Evolutionary conservation across 2,329 filamentous ascomycete genomes (phyloP), one percentile per base, ranked within the genome.

Genomic region (Knufia petricola): DNA sequence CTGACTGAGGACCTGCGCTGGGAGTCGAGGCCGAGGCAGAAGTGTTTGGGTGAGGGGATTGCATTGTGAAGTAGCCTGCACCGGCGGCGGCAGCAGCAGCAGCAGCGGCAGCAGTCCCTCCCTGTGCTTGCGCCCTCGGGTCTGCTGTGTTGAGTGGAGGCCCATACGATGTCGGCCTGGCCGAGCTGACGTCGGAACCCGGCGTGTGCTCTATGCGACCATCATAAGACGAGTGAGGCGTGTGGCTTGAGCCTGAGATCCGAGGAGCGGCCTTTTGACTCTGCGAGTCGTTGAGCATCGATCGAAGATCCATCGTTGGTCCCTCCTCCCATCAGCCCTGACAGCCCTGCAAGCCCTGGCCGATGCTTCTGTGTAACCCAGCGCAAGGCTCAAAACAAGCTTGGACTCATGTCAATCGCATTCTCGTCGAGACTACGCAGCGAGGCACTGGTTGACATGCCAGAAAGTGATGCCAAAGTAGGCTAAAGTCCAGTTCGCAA

Each of bases 251-350:
- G 17, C 15, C 37, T 3, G 30, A 4, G 3, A 48, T 19, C 47
- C 53, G 56, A 28, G 57, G 57, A 40, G 57, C 52, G 31, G 51
- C 53, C 46, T 48, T 49, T 34, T 51, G 52, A 17, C 48, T 28
- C 10, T 52, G 46, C n/a, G 55, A 53, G 36, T 58, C 57, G 49
- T 59, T 58, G 6, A 59, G 57, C 54, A 59, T 58, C 41, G 56
- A 57, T 52, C 55, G 57, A 45, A 59, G 55, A 42, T 59, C 57
- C 57, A 59, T 59, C 20, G 7, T 41, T 23, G 10, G 23, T 24
- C 12, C 10, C 39, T 41, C 39, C 24, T 46, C 24, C 43, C 43
- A 46, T 46, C 28, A 44, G 24, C 24, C 24, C 41, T 13, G 40
- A 26, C 20, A n/a, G n/a, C n/a, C n/a, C n/a, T n/a, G n/a, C n/a